Evolutionary conservation across 1,139 yeast species (phyloP), one percentile per base, ranked within the genome.

Genomic region (Saccharomyces hybrid): DNA sequence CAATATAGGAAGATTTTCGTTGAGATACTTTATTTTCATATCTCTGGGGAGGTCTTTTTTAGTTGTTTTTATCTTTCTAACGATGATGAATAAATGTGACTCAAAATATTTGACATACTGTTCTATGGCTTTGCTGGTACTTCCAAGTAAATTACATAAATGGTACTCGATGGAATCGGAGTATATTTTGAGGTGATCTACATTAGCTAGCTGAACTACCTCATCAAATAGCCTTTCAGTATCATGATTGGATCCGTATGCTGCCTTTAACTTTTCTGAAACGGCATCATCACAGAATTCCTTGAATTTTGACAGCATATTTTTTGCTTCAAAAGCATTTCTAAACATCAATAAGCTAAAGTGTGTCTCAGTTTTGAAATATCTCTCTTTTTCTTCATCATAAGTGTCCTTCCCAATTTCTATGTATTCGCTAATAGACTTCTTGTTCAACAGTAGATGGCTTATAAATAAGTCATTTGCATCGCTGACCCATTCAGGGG

Each of bases 381-480:
- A 38, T 16, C 44, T 25, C 25, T 38, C 25, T 16, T 20, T 38
- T 9, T 46, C 20, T 46, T 46, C 48, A 46, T 46, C 48, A 23
- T 46, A 46, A 4, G 48, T 26, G 44, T 38, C 20, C 9, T 38
- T 38, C 9, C 25, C 44, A 38, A 38, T 38, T 38, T 38, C 44
- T 16, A 38, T 25, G 14, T 47, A 28, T 23, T n/a, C 29, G 23
- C 28, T 26, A 9, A 31, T 52, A 13, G 31, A 52, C 8, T 49
- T 23, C 20, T 23, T 46, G 11, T 53, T 42, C 51, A 57, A 41
- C 20, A 59, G 11, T 2, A 57, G 48, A 7, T 53, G 32, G 47
- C 38, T 48, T 16, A 59, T 41, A n/a, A 59, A 31, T 23, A 57
- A 54, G 13, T 55, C 56, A 47, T 55, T 56, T 9, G 56, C 51